These are phyloP conservation scores for Aspergillus pseudonomiae DNA, from an alignment of 2,329 filamentous ascomycete genomes.

Conservation along the genomic window DNA sequence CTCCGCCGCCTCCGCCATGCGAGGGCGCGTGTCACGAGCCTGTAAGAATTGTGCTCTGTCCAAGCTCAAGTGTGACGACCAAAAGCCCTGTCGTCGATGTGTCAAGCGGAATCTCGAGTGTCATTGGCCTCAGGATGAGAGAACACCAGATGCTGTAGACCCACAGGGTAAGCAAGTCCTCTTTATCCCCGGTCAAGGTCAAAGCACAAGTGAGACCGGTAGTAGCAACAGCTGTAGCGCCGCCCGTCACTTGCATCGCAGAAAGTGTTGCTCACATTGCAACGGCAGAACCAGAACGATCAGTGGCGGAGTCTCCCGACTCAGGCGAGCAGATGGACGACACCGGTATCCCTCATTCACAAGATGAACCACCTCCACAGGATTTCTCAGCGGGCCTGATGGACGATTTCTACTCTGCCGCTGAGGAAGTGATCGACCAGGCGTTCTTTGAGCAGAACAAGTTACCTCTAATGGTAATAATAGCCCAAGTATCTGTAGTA, in stretches of 20 bases:
- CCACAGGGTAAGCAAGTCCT: neutral
- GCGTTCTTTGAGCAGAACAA: neutral
- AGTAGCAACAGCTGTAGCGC: neutral
- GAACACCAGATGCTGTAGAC: neutral
- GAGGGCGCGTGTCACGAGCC: constrained; percentile 51
- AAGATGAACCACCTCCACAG: neutral
- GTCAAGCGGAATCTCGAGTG: constrained; percentile 53
- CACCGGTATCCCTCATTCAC: neutral
- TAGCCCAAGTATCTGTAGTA: neutral
- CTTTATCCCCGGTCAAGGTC: too few relatives aligned
- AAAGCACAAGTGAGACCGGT: fast-evolving
- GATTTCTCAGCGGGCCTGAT: neutral
- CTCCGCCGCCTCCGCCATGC: constrained; percentile 23
- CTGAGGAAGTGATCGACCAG: neutral
- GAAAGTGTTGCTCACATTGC: neutral
- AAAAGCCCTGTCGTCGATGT: constrained; percentile 58
- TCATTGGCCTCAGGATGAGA: constrained; percentile 28
- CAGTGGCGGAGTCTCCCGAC: neutral
- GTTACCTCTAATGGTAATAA: neutral
- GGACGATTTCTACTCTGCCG: neutral
- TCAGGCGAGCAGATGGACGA: neutral
- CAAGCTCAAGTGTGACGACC: constrained; percentile 58
- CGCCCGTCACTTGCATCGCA: too few relatives aligned
- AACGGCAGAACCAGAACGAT: neutral
- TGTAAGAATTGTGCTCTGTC: constrained; percentile 56